These are phyloP conservation scores for Prunus mira DNA, from an alignment of 306 rosid genomes.

Conservation along the genomic window DNA sequence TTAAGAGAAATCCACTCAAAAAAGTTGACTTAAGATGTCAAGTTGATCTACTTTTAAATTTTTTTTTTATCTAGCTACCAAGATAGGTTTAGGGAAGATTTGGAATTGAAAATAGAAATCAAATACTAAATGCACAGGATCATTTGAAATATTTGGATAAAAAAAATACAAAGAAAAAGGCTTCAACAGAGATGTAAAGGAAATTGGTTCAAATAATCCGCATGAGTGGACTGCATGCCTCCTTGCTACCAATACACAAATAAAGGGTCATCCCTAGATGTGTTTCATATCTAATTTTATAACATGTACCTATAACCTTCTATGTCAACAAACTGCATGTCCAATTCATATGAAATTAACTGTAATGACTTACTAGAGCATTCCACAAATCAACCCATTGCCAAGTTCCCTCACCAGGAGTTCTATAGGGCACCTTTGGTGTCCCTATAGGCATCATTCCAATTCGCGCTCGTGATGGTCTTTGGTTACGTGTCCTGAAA, in stretches of 20 bases:
- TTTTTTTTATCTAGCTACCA: neutral
- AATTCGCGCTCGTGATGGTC: slow-evolving; percentile 54
- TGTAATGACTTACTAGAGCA: slow-evolving; percentile 72
- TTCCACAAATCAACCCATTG: slow-evolving; percentile 99
- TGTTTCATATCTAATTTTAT: neutral
- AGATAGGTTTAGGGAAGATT: neutral
- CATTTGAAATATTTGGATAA: neutral
- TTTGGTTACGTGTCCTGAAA: slow-evolving; percentile 47
- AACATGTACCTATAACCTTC: neutral
- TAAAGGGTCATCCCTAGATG: neutral
- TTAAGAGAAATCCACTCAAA: slow-evolving; percentile 10
- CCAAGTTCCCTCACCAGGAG: slow-evolving; percentile 89
- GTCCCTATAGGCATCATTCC: slow-evolving; percentile 95
- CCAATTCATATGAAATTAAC: neutral
- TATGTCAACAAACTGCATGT: neutral
- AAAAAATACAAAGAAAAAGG: neutral
- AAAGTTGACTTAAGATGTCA: neutral
- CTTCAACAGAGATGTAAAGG: neutral
- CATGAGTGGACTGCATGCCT: neutral
- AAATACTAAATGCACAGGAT: neutral
- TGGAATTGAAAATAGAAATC: neutral
- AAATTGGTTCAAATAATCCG: neutral
- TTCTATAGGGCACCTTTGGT: slow-evolving; percentile 80
- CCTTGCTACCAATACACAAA: neutral
- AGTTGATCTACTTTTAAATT: neutral